phyloP scores from a whole-genome alignment of 805 yeast species.

The Limtongia smithiae region DNA sequence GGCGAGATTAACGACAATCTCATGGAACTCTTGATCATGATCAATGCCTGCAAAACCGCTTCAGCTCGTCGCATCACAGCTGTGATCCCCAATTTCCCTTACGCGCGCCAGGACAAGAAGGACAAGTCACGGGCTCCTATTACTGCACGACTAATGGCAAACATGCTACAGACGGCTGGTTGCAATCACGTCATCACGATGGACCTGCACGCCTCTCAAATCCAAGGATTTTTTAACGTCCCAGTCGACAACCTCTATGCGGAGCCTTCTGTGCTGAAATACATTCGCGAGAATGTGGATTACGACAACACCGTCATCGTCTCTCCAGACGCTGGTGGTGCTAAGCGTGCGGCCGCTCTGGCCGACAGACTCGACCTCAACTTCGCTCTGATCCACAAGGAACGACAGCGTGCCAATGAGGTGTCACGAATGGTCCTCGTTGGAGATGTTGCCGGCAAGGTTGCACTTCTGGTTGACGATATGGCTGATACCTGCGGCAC shows the following conservation, averaged over 20 bases:
- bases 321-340: constrained; percentile 99
- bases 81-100: constrained; percentile 91
- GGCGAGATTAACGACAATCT: constrained; percentile 82
- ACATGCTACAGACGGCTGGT: constrained; percentile 87
- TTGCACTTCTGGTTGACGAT: constrained; percentile 86
- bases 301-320: constrained; percentile 67
- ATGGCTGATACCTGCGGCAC: constrained; percentile 99
- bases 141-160: constrained; percentile 90
- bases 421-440: constrained; percentile 93
- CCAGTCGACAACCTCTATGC: constrained; percentile 96
- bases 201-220: constrained; percentile 97
- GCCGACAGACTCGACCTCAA: constrained; percentile 90
- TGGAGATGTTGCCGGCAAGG: constrained; percentile 83
- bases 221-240: constrained; percentile 91
- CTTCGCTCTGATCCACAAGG: constrained; percentile 95
- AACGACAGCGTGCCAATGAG: constrained; percentile 91
- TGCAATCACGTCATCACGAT: constrained; percentile 93
- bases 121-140: constrained; percentile 96
- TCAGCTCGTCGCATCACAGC: constrained; percentile 93
- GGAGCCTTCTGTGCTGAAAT: constrained; percentile 83
- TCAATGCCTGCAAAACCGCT: constrained; percentile 94
- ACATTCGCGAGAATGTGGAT: constrained; percentile 64
- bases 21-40: constrained; percentile 82
- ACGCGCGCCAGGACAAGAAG: constrained; percentile 95
- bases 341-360: constrained; percentile 89